Evolutionary conservation across 2,329 filamentous ascomycete genomes (phyloP).

Genomic region (Decorospora gaudefroyi): DNA sequence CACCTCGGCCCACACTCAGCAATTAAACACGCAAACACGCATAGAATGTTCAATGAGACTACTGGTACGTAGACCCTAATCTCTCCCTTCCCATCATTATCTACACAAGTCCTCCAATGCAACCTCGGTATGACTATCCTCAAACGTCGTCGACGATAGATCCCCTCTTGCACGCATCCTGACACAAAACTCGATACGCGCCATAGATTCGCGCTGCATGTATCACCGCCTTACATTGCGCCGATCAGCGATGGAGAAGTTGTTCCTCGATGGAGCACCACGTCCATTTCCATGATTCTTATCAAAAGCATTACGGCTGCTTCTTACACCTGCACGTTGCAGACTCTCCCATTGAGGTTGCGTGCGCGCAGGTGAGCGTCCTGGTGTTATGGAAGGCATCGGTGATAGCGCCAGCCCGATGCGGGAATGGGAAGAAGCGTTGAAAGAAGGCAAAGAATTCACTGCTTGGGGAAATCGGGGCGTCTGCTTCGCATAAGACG

Average conservation of each 20-base stretch:
- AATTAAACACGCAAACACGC: too few relatives aligned
- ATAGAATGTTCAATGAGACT: too few relatives aligned
- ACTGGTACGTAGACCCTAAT: too few relatives aligned
- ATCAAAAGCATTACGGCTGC: slow-evolving; percentile 21
- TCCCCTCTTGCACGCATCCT: too few relatives aligned
- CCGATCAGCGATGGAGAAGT: slow-evolving; percentile 18
- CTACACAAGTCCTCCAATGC: too few relatives aligned
- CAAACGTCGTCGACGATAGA: too few relatives aligned
- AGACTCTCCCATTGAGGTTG: slow-evolving; percentile 23
- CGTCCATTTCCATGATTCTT: slow-evolving; percentile 1
- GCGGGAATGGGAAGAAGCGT: slow-evolving; percentile 11
- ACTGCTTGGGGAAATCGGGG: slow-evolving; percentile 7
- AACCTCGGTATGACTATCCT: too few relatives aligned
- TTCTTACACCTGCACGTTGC: slow-evolving; percentile 31
- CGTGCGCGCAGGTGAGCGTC: slow-evolving; percentile 15
- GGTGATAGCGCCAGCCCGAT: slow-evolving; percentile 20
- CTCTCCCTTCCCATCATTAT: too few relatives aligned
- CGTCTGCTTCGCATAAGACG: slow-evolving; percentile 7
- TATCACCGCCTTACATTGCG: slow-evolving; percentile 32
- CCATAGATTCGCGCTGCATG: too few relatives aligned
- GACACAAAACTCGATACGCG: too few relatives aligned
- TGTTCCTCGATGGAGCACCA: slow-evolving; percentile 8
- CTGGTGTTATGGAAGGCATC: slow-evolving; percentile 23
- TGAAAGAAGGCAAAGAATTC: slow-evolving; percentile 10
- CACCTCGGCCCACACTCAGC: too few relatives aligned